These are phyloP conservation scores for Smallanthus sonchifolius DNA, from an alignment of 129 eudicot species.

Conservation along the genomic window DNA sequence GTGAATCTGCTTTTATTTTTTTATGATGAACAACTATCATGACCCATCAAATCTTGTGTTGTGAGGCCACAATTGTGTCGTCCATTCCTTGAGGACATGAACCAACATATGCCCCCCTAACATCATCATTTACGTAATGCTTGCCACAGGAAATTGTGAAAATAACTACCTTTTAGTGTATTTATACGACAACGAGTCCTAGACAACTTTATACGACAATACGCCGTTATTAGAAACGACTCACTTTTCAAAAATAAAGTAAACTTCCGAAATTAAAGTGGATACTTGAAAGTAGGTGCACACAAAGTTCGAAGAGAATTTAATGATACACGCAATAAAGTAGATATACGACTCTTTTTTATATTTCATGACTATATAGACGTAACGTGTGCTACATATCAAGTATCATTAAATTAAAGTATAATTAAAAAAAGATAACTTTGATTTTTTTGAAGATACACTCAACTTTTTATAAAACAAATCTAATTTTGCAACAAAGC, in stretches of 20 bases:
- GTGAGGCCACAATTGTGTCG: constrained; percentile 47
- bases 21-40: constrained; percentile 48
- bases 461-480: neutral
- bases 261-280: neutral
- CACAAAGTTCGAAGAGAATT: neutral
- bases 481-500: neutral
- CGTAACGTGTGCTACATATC: neutral
- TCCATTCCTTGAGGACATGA: constrained; percentile 43
- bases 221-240: neutral
- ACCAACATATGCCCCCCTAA: constrained; percentile 51
- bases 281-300: neutral
- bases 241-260: neutral
- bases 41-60: constrained; percentile 39
- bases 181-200: no score
- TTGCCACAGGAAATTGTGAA: neutral
- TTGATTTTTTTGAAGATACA: neutral
- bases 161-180: no score
- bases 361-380: no score
- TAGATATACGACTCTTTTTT: neutral
- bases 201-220: neutral
- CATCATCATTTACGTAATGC: constrained; percentile 15
- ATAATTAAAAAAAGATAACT: neutral
- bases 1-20: constrained; percentile 30
- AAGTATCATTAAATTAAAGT: neutral
- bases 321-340: neutral